These are phyloP conservation scores for Wickerhamiella lipophila DNA, from an alignment of 805 yeast genomes.

Conservation along the genomic window DNA sequence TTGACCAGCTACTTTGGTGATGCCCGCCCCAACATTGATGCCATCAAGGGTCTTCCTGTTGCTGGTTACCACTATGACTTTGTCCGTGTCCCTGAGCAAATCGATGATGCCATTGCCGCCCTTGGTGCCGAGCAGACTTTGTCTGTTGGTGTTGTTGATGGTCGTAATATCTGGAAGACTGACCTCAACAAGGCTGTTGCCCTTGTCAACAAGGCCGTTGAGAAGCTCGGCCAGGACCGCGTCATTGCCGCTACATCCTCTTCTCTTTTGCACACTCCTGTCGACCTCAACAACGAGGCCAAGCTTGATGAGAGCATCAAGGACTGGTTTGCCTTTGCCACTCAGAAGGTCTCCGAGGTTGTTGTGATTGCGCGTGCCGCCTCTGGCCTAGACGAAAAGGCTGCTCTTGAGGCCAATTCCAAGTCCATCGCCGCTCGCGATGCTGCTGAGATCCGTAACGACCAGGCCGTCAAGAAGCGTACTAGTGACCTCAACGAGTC, in stretches of 20 bases:
- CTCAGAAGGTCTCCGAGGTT: slow-evolving; percentile 89
- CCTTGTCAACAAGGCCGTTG: slow-evolving; percentile 69
- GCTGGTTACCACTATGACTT: slow-evolving; percentile 94
- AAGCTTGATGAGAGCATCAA: slow-evolving; percentile 83
- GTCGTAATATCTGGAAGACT: slow-evolving; percentile 99
- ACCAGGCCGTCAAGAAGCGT: slow-evolving; percentile 80
- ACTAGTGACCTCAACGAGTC: slow-evolving; percentile 54
- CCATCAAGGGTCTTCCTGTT: slow-evolving; percentile 83
- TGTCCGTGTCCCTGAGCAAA: slow-evolving; percentile 92
- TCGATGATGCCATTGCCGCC: slow-evolving; percentile 63
- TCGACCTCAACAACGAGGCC: slow-evolving; percentile 82
- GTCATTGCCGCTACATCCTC: slow-evolving; percentile 91
- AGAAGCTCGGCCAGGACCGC: slow-evolving; percentile 61
- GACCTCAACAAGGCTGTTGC: slow-evolving; percentile 79
- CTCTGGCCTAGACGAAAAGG: slow-evolving; percentile 64
- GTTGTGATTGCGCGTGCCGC: slow-evolving; percentile 80
- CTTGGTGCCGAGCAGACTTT: slow-evolving; percentile 59
- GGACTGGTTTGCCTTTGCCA: slow-evolving; percentile 98
- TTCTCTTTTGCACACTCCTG: slow-evolving; percentile 96
- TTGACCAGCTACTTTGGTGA: slow-evolving; percentile 96
- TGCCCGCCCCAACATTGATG: slow-evolving; percentile 87
- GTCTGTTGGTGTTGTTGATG: slow-evolving; percentile 95
- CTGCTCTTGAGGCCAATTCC: slow-evolving; percentile 73
- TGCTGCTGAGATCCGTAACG: slow-evolving; percentile 79
- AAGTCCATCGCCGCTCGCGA: slow-evolving; percentile 74